Conservation (phyloP, 2,329 filamentous ascomycete genomes). For the Aureobasidium sp. region DNA sequence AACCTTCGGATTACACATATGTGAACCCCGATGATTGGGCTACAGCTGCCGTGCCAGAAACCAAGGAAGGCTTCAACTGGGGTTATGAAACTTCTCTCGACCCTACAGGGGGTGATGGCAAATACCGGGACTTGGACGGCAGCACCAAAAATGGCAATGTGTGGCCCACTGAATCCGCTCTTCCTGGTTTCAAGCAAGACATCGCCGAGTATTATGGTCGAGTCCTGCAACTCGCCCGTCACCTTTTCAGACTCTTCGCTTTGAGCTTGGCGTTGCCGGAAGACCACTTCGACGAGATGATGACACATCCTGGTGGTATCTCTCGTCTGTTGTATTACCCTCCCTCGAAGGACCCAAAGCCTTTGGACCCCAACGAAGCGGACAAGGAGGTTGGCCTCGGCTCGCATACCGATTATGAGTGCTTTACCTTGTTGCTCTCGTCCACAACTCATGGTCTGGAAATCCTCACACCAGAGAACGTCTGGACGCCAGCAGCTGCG, state of each 20-base stretch:
- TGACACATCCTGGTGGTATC: conserved; percentile 29
- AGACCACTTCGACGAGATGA: conserved; percentile 32
- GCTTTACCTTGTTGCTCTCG: conserved; percentile 38
- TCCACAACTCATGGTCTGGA: conserved; percentile 35
- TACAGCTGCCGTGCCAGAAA: conserved; percentile 24
- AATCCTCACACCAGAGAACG: conserved; percentile 31
- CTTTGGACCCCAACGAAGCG: conserved; percentile 14
- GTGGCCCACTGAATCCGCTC: conserved; percentile 23
- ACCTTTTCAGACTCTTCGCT: conserved; percentile 34
- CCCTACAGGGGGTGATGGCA: conserved; percentile 33
- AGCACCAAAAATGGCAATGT: conserved; percentile 20
- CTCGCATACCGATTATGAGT: conserved; percentile 39
- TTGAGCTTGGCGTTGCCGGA: conserved; percentile 35
- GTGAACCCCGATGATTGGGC: conserved; percentile 29
- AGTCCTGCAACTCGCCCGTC: conserved; percentile 31
- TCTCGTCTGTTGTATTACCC: conserved; percentile 39
- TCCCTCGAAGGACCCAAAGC: conserved; percentile 13
- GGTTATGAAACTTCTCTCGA: conserved; percentile 35
- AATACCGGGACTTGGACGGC: conserved; percentile 35
- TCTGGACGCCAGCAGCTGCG: conserved; percentile 37
- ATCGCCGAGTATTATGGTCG: conserved; percentile 27
- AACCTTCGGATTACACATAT: conserved; percentile 39
- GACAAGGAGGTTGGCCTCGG: conserved; percentile 32
- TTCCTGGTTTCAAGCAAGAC: conserved; percentile 31
- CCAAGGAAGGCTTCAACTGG: conserved; percentile 26